phyloP scores from a whole-genome alignment of 2,329 filamentous ascomycete genomes.

The Exophiala phaeomuriformis region DNA sequence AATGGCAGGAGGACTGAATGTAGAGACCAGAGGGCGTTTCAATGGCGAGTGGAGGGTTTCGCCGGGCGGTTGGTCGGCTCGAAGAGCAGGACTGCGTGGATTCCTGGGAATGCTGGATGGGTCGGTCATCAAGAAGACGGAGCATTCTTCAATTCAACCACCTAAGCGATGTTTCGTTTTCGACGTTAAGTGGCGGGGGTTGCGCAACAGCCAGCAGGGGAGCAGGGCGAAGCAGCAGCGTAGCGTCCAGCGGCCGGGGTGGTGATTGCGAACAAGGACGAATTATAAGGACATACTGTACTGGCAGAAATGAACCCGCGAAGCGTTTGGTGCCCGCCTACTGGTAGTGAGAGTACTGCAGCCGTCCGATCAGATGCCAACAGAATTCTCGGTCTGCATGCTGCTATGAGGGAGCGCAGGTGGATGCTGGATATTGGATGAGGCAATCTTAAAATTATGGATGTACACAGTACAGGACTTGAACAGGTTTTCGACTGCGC shows the following conservation, averaged over 20 bases:
- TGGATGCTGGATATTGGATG: too few relatives aligned
- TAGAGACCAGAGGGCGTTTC: constrained; percentile 10
- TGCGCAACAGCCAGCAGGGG: background rate
- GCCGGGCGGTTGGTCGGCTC: background rate
- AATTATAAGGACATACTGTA: too few relatives aligned
- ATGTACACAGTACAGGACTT: too few relatives aligned
- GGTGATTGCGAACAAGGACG: background rate
- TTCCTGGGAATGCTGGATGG: constrained; percentile 2
- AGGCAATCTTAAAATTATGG: too few relatives aligned
- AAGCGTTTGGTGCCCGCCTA: too few relatives aligned
- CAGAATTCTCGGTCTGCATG: too few relatives aligned
- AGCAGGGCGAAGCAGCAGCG: background rate
- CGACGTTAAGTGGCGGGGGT: background rate
- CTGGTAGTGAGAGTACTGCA: too few relatives aligned
- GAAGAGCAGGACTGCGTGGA: background rate
- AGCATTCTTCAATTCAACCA: background rate
- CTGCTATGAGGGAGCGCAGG: too few relatives aligned
- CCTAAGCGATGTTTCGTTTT: background rate
- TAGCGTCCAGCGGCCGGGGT: background rate
- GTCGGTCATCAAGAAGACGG: constrained; percentile 6
- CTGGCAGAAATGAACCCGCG: too few relatives aligned
- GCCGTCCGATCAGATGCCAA: too few relatives aligned
- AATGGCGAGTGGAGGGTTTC: constrained; percentile 3
- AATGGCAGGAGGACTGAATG: constrained; percentile 5
- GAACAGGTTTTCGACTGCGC: too few relatives aligned